Evolutionary conservation across 2,329 filamentous ascomycete species (phyloP).

Genomic region (Penicillium sp.): DNA sequence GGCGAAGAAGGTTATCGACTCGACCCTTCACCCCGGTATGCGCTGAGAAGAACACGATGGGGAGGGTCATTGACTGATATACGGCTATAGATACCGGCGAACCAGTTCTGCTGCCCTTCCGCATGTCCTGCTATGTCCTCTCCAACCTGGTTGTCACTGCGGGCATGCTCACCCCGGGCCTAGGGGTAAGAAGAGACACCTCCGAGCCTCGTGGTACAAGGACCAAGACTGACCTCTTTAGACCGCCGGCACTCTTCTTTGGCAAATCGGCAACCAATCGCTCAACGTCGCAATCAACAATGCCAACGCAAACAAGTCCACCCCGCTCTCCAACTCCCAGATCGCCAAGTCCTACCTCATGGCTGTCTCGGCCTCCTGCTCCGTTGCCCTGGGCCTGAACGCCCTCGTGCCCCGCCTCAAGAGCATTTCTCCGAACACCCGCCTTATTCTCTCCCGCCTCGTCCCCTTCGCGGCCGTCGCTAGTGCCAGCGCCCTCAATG

Average conservation of each 20-base stretch:
- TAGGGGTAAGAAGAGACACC: conserved; percentile 57
- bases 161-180: conserved; percentile 91
- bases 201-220: not conserved
- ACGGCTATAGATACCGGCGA: conserved; percentile 73
- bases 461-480: conserved; percentile 96
- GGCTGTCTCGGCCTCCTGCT: conserved; percentile 89
- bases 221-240: conserved; percentile 30
- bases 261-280: conserved; percentile 96
- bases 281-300: conserved; percentile 98
- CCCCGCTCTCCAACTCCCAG: conserved; percentile 74
- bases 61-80: not conserved
- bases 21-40: conserved; percentile 89
- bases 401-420: conserved; percentile 82
- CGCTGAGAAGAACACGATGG: not conserved
- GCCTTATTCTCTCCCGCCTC: conserved; percentile 75
- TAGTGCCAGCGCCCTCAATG: conserved; percentile 85
- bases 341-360: conserved; percentile 87
- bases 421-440: conserved; percentile 69
- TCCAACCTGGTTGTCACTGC: conserved; percentile 93
- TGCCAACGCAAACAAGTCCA: conserved; percentile 97
- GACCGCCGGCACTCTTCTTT: conserved; percentile 81
- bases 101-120: conserved; percentile 89
- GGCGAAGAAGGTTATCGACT: conserved; percentile 96
- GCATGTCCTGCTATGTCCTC: conserved; percentile 94
- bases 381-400: conserved; percentile 89